phyloP scores from a whole-genome alignment of 176 grass and related monocot genomes.

The Ananas comosus region DNA sequence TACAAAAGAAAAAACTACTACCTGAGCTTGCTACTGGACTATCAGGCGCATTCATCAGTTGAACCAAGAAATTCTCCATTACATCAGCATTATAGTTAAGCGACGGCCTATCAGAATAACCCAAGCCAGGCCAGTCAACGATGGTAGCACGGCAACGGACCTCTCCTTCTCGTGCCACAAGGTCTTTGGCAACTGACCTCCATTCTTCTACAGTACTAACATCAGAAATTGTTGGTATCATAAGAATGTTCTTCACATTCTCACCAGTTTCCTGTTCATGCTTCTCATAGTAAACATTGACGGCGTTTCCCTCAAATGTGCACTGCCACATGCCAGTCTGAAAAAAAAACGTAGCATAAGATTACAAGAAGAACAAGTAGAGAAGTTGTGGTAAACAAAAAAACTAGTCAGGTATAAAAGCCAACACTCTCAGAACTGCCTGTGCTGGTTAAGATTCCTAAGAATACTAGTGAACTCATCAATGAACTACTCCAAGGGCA shows the following conservation, averaged over 20 bases:
- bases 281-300: constrained; percentile 77
- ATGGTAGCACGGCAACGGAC: constrained; percentile 66
- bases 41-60: constrained; percentile 64
- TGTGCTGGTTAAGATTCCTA: no score
- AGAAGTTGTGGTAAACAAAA: background rate
- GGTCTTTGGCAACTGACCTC: constrained; percentile 63
- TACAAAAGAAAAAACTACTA: constrained; percentile 21
- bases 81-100: constrained; percentile 86
- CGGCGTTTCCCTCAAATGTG: constrained; percentile 52
- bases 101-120: constrained; percentile 85
- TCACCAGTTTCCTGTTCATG: constrained; percentile 31
- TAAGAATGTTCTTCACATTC: constrained; percentile 75
- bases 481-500: no score
- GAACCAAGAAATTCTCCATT: constrained; percentile 82
- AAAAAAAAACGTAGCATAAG: constrained; percentile 19
- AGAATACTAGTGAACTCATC: no score
- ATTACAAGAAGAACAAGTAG: constrained; percentile 15
- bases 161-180: constrained; percentile 58
- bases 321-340: constrained; percentile 88
- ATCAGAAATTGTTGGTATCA: constrained; percentile 95
- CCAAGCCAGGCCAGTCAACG: constrained; percentile 94
- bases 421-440: no score
- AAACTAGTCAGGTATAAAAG: no score
- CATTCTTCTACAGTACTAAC: constrained; percentile 95
- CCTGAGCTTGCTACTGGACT: constrained; percentile 66